Conservation (phyloP, 208 protist genomes). For the Leishmania gerbilli region DNA sequence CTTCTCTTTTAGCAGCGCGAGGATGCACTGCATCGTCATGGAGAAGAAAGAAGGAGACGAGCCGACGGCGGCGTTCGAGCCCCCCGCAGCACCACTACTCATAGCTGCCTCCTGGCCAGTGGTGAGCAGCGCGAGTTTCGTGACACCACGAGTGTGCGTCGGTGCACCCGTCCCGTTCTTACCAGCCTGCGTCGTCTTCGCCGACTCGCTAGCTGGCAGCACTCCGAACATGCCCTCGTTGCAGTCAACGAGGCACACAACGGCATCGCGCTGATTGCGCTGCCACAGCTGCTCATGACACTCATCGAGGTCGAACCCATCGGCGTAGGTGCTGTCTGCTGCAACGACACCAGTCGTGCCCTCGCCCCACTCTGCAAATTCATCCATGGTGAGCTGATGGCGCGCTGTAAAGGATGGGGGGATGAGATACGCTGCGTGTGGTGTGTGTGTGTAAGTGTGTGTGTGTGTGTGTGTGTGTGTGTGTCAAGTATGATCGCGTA, state of each 20-base stretch:
- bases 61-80: background rate
- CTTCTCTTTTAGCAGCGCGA: conserved; percentile 66
- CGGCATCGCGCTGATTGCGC: conserved; percentile 46
- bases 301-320: conserved; percentile 25
- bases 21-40: conserved; percentile 50
- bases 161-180: background rate
- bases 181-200: background rate
- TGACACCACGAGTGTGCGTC: background rate
- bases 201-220: background rate
- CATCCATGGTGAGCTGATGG: conserved; percentile 31
- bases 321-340: conserved; percentile 15
- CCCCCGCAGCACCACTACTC: background rate
- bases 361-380: conserved; percentile 60
- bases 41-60: conserved; percentile 28
- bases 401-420: background rate
- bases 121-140: background rate
- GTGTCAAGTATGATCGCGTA: background rate
- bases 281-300: conserved; percentile 17
- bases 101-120: background rate
- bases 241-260: conserved; percentile 85
- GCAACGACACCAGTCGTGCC: conserved; percentile 28
- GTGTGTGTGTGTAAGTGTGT: background rate
- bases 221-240: conserved; percentile 54
- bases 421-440: background rate
- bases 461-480: background rate